Evolutionary conservation across 2,329 filamentous ascomycete genomes (phyloP).

Genomic region (Decorospora gaudefroyi): DNA sequence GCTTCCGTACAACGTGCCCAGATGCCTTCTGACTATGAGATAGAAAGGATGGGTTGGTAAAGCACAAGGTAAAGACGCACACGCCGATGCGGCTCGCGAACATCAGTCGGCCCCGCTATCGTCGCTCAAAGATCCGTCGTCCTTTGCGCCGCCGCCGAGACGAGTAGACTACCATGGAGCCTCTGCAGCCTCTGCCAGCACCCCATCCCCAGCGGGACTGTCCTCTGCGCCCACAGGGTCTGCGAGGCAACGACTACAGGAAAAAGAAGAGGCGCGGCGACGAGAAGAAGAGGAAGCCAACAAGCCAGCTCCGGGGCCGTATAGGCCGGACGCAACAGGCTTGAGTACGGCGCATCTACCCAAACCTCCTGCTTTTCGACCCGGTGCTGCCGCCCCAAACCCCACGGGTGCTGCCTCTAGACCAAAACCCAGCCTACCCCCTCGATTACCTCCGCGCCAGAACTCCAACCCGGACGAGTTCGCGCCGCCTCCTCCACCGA

Average conservation of each 20-base stretch:
- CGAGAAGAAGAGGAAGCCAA: slow-evolving; percentile 45
- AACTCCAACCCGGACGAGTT: slow-evolving; percentile 57
- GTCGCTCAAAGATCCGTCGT: slow-evolving; percentile 72
- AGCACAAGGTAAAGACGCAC: slow-evolving; percentile 52
- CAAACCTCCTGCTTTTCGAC: slow-evolving; percentile 66
- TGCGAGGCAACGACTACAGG: slow-evolving; percentile 46
- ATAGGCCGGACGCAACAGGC: slow-evolving; percentile 71
- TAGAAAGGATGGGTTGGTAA: slow-evolving; percentile 65
- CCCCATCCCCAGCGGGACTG: slow-evolving; percentile 37
- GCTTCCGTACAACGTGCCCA: neutral
- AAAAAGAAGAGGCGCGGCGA: slow-evolving; percentile 41
- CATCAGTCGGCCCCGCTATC: slow-evolving; percentile 67
- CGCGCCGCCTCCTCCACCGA: slow-evolving; percentile 53
- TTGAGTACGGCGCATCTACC: slow-evolving; percentile 70
- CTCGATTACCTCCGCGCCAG: slow-evolving; percentile 71
- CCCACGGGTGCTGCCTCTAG: slow-evolving; percentile 39
- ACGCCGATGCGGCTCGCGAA: slow-evolving; percentile 44
- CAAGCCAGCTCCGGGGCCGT: slow-evolving; percentile 63
- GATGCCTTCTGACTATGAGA: slow-evolving; percentile 16
- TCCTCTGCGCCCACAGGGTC: slow-evolving; percentile 51
- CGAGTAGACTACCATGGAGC: slow-evolving; percentile 57
- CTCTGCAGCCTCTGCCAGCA: slow-evolving; percentile 40
- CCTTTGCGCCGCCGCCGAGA: slow-evolving; percentile 81
- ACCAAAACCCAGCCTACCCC: slow-evolving; percentile 63
- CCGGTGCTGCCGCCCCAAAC: slow-evolving; percentile 34